Conservation (phyloP, 2,329 filamentous ascomycete species). For the Aspergillus versicolor region DNA sequence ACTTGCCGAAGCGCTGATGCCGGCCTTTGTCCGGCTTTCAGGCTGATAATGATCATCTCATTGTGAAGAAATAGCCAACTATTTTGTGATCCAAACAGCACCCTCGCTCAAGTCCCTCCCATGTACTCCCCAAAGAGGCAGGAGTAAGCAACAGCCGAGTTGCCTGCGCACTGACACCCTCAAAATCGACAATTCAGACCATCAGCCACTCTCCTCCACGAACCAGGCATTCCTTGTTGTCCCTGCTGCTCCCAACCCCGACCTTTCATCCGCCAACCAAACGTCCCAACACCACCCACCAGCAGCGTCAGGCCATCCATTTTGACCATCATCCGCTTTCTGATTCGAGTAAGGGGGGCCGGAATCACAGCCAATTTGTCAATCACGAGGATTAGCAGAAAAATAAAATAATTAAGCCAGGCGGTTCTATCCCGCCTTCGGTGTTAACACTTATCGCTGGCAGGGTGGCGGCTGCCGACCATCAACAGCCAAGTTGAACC, state of each 20-base stretch:
- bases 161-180: too few relatives aligned
- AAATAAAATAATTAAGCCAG: background rate
- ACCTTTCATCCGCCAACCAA: background rate
- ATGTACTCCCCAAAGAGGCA: too few relatives aligned
- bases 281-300: background rate
- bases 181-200: too few relatives aligned
- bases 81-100: background rate
- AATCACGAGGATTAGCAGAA: background rate
- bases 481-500: background rate
- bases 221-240: background rate
- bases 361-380: background rate
- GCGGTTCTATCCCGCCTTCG: background rate
- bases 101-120: too few relatives aligned
- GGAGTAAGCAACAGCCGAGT: too few relatives aligned
- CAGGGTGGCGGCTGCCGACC: background rate
- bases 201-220: background rate
- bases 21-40: background rate
- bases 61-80: too few relatives aligned
- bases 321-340: background rate
- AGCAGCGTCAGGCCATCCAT: background rate
- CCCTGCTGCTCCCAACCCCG: background rate
- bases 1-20: background rate
- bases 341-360: background rate
- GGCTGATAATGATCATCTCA: background rate
- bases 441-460: background rate